Base-by-base conservation (phyloP, 441 rosid species). In the Aleurites moluccanus region DNA sequence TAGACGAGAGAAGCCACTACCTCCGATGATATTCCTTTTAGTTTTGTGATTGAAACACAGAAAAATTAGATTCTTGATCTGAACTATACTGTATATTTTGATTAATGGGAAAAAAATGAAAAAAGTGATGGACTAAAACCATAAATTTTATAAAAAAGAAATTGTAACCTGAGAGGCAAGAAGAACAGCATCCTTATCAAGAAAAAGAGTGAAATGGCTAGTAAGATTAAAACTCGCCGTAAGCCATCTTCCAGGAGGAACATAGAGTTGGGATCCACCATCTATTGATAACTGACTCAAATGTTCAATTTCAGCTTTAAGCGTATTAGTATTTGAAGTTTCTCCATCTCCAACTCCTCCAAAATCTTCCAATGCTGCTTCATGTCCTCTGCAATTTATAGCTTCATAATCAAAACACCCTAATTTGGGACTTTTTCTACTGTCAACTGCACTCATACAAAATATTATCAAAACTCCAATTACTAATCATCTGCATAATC, bases 151-250 rank as follows among this genome's bases (percentile, higher is more conserved):
- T 18, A 18, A 50, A 1, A 3, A 28, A 15, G n/a, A 14, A 27
- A 4, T 60, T 40, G 47, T 70, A 9, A 91, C 98, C 91, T 86
- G 88, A 62, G 95, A 83, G 6, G 88, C 97, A 44, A 91, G 87
- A 66, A 90, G 82, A 67, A 84, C 80, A 4, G 97, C 98, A 59
- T 89, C 92, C 62, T 85, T 67, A 67, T 88, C 86, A 63, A 93
- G 85, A 76, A 82, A 93, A 64, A 93, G 90, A 70, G 98, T 91
- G 79, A 92, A 89, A 77, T 92, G 86, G 74, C 90, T 87, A n/a
- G 94, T 91, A 52, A 92, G 87, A 83, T 88, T 90, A 72, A 93
- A 90, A 75, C 98, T 89, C 38, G 95, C 97, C 6, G 98, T 93
- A 15, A 93, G 79, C 93, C 95, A 91, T 79, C 83, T 91, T 57